Evolutionary conservation across 2,329 filamentous ascomycete genomes (phyloP).

Genomic region (Aspergillus intermedius): DNA sequence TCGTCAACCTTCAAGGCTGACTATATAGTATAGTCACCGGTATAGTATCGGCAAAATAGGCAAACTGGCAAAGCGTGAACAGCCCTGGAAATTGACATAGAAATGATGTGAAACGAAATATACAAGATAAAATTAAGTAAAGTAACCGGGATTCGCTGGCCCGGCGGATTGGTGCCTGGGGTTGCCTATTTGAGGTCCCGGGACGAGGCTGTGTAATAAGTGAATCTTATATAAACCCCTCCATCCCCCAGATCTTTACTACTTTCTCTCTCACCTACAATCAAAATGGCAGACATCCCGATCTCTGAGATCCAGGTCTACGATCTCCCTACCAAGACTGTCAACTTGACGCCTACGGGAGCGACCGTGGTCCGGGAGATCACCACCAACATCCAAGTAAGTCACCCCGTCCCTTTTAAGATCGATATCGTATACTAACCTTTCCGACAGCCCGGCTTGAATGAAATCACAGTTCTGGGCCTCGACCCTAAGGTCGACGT

Average conservation of each 20-base stretch:
- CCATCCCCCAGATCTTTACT: background rate
- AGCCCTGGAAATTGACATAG: no score
- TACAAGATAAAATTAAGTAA: no score
- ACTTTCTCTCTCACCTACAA: background rate
- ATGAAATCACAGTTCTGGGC: constrained; percentile 52
- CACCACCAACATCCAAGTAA: constrained; percentile 46
- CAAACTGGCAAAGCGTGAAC: no score
- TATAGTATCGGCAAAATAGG: no score
- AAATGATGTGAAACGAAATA: no score
- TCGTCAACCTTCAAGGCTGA: no score
- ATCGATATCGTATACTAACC: background rate
- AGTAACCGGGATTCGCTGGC: no score
- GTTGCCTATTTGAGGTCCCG: no score
- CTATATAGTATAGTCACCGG: no score
- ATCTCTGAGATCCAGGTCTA: constrained; percentile 42
- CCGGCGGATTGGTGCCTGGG: no score
- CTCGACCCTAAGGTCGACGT: constrained; percentile 49
- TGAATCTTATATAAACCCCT: background rate
- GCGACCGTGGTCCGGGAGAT: constrained; percentile 58
- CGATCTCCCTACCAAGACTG: constrained; percentile 53
- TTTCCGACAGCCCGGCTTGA: constrained; percentile 43
- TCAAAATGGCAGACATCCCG: constrained; percentile 11
- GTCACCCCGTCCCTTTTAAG: constrained; percentile 3
- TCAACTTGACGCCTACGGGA: constrained; percentile 56
- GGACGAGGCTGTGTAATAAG: background rate